These are phyloP conservation scores for Metschnikowia sp. DNA, from an alignment of 805 yeast genomes.

Conservation along the genomic window DNA sequence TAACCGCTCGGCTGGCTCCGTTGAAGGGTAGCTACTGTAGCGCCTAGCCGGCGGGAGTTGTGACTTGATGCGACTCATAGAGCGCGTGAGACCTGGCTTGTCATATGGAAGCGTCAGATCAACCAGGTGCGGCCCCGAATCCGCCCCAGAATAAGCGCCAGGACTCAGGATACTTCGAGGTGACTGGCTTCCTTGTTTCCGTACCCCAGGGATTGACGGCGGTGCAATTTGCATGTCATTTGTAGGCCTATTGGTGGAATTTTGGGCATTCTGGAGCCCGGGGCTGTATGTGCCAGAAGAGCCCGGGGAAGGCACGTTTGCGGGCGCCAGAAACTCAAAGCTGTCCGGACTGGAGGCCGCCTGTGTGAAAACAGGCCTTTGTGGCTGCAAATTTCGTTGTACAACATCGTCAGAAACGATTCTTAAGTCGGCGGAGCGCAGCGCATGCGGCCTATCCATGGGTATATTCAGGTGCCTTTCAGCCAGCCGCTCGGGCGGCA, in stretches of 20 bases:
- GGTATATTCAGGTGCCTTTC: background rate
- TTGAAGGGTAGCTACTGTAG: constrained; percentile 6
- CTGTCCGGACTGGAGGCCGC: constrained; percentile 2
- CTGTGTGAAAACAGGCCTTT: background rate
- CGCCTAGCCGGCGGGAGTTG: constrained; percentile 7
- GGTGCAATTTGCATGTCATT: too few relatives aligned
- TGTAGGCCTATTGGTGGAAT: too few relatives aligned
- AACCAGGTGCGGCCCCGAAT: background rate
- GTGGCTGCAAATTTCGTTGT: constrained; percentile 1
- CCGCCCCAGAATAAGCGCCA: background rate
- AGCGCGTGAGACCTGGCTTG: background rate
- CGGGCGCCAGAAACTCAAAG: constrained; percentile 4
- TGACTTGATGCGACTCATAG: constrained; percentile 1
- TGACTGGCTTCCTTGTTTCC: background rate
- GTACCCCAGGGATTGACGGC: too few relatives aligned
- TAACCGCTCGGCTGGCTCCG: background rate
- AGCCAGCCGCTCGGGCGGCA: constrained; percentile 5
- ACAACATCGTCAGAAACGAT: constrained; percentile 8
- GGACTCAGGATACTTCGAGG: background rate
- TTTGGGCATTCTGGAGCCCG: too few relatives aligned
- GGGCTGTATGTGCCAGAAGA: background rate
- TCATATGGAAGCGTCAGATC: background rate
- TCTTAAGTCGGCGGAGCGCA: constrained; percentile 1
- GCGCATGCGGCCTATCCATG: background rate
- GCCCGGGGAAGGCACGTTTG: too few relatives aligned